Evolutionary conservation across 164 flowering plant genomes (phyloP).

Genomic region (Litsea cubeba): DNA sequence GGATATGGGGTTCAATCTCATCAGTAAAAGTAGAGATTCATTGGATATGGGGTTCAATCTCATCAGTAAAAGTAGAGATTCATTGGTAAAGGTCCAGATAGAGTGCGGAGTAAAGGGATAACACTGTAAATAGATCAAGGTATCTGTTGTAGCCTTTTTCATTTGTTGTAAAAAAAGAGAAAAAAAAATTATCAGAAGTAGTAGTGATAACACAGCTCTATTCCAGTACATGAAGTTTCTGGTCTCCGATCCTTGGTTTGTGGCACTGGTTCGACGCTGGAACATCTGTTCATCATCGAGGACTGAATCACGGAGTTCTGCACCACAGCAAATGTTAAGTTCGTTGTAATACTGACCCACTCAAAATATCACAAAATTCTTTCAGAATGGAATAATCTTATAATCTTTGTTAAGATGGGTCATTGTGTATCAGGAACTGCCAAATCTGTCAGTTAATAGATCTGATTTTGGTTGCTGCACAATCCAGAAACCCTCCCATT

Average conservation of each 20-base stretch:
- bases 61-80: neutral
- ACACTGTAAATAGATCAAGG: slow-evolving; percentile 1
- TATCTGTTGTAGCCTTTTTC: neutral
- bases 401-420: too few relatives aligned
- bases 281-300: too few relatives aligned
- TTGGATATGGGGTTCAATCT: neutral
- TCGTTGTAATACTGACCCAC: too few relatives aligned
- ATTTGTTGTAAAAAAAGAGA: neutral
- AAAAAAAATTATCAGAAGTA: neutral
- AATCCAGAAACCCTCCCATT: too few relatives aligned
- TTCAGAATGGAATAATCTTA: too few relatives aligned
- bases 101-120: neutral
- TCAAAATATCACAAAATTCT: too few relatives aligned
- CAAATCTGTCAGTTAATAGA: too few relatives aligned
- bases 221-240: neutral
- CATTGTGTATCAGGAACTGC: too few relatives aligned
- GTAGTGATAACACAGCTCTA: neutral
- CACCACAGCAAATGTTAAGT: too few relatives aligned
- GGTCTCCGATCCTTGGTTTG: neutral
- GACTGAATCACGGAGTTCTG: too few relatives aligned
- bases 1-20: neutral
- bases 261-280: too few relatives aligned
- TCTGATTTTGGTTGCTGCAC: too few relatives aligned
- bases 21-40: neutral
- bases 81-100: neutral